These are phyloP conservation scores for Melanogaster broomeanus DNA, from an alignment of 768 basidiomycete species.

Conservation along the genomic window DNA sequence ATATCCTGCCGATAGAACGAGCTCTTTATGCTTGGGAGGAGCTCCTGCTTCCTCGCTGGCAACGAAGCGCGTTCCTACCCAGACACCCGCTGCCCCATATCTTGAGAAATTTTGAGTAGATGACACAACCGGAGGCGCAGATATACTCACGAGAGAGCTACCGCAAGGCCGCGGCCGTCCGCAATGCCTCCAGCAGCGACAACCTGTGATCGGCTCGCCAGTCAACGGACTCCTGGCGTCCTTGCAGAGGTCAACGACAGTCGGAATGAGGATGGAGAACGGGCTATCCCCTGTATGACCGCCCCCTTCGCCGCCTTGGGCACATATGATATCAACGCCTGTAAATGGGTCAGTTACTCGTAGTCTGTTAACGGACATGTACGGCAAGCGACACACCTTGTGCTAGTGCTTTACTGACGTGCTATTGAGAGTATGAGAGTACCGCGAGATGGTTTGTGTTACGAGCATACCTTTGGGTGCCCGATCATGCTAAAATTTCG, in stretches of 20 bases:
- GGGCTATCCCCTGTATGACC: constrained; percentile 86
- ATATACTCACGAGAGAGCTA: constrained; percentile 57
- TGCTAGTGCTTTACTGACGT: constrained; percentile 73
- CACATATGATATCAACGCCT: constrained; percentile 91
- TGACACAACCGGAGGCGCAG: not conserved
- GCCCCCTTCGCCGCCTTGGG: constrained; percentile 86
- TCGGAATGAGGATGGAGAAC: constrained; percentile 81
- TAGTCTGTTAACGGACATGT: not conserved
- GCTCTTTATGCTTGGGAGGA: constrained; percentile 70
- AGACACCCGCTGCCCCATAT: constrained; percentile 83
- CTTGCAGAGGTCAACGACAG: constrained; percentile 78
- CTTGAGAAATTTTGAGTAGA: constrained; percentile 33
- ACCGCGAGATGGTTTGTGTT: not conserved
- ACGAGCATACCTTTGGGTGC: constrained; percentile 66
- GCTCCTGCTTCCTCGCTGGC: constrained; percentile 82
- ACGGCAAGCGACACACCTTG: constrained; percentile 44
- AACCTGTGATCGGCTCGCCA: constrained; percentile 70
- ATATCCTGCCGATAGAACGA: constrained; percentile 67
- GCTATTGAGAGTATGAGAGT: constrained; percentile 39
- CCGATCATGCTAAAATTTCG: constrained; percentile 66
- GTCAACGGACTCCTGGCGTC: constrained; percentile 72
- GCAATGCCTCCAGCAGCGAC: constrained; percentile 86
- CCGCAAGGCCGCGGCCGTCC: constrained; percentile 81
- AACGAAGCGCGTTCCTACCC: constrained; percentile 89
- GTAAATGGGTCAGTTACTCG: not conserved